phyloP scores from a whole-genome alignment of 441 rosid genomes.

The Syzygium syzygioides region DNA sequence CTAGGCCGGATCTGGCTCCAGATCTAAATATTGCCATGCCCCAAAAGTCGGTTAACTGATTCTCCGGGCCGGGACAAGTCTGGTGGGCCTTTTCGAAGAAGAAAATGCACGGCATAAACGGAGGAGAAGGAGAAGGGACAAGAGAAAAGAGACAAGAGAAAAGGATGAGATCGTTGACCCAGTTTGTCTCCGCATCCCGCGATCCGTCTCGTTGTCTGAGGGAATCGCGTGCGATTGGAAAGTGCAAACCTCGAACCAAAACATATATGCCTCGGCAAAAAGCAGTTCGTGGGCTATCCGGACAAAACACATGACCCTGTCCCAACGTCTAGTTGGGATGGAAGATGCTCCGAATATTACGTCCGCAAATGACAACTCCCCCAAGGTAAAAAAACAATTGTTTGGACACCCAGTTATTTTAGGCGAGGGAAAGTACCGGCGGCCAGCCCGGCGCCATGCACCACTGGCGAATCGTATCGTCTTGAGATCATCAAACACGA shows the following conservation, averaged over 20 bases:
- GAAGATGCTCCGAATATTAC: background rate
- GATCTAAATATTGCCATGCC: background rate
- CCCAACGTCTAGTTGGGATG: background rate
- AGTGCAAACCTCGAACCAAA: background rate
- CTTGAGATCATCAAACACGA: background rate
- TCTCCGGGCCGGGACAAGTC: background rate
- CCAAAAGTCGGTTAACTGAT: background rate
- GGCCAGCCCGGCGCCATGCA: background rate
- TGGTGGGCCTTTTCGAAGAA: background rate
- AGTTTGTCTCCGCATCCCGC: background rate
- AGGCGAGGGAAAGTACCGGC: background rate
- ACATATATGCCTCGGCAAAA: background rate
- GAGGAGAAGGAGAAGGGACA: background rate
- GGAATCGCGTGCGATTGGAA: background rate
- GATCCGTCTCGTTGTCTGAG: background rate
- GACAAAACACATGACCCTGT: background rate
- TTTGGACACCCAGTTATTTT: no score
- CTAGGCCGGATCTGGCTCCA: background rate
- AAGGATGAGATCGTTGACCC: background rate
- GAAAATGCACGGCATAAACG: background rate
- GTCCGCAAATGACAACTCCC: background rate
- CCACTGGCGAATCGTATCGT: rapidly evolving
- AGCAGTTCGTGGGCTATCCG: background rate
- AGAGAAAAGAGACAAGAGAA: no score
- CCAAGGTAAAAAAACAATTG: no score